Evolutionary conservation across 495 filamentous ascomycete genomes (phyloP).

Genomic region (Coniosporium apollinis): DNA sequence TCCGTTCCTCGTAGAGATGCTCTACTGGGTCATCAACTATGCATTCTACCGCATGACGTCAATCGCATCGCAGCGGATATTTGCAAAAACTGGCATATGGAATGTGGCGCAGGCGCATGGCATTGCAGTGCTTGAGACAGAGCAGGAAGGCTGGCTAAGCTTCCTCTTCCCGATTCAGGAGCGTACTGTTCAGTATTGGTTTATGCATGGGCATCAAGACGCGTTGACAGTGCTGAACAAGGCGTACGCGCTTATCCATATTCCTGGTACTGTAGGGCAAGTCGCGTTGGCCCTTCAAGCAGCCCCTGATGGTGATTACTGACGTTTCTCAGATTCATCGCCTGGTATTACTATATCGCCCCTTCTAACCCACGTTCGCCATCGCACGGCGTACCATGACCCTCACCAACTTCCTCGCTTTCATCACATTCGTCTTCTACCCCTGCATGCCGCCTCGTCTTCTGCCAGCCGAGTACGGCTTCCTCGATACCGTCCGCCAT

Average conservation of each 20-base stretch:
- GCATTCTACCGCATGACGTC: slow-evolving; percentile 46
- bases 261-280: slow-evolving; percentile 48
- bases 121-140: slow-evolving; percentile 42
- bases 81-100: slow-evolving; percentile 43
- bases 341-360: slow-evolving; percentile 12
- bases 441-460: slow-evolving; percentile 50
- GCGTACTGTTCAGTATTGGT: slow-evolving; percentile 40
- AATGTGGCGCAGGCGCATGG: slow-evolving; percentile 49
- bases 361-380: slow-evolving; percentile 31
- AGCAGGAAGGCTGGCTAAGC: slow-evolving; percentile 35
- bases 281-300: slow-evolving; percentile 25
- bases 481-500: slow-evolving; percentile 45
- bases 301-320: slow-evolving; percentile 19
- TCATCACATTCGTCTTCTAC: slow-evolving; percentile 43
- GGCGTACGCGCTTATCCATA: slow-evolving; percentile 47
- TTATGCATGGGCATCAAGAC: slow-evolving; percentile 36
- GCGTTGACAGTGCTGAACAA: slow-evolving; percentile 43
- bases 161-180: slow-evolving; percentile 41
- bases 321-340: slow-evolving; percentile 21
- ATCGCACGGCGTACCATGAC: slow-evolving; percentile 44
- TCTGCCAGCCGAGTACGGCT: slow-evolving; percentile 41
- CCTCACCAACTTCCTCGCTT: slow-evolving; percentile 44
- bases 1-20: slow-evolving; percentile 19
- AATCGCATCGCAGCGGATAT: slow-evolving; percentile 38
- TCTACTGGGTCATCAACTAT: slow-evolving; percentile 36